Evolutionary conservation across 371 early-diverging fungal genomes (phyloP).

Genomic region (Mucor velutinosus): DNA sequence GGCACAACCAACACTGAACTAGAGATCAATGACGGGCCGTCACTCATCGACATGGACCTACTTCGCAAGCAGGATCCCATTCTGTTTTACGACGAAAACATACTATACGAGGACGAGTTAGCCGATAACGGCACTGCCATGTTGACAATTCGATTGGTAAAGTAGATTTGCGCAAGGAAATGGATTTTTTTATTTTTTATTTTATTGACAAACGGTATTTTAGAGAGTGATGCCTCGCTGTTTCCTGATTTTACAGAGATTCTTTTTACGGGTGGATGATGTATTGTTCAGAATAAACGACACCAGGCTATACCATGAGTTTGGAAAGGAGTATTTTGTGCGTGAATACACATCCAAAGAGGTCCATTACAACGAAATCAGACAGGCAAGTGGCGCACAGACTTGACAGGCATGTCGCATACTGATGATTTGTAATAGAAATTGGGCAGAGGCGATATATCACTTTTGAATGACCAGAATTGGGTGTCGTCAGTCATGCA

Average conservation of each 20-base stretch:
- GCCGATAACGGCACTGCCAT: slow-evolving; percentile 93
- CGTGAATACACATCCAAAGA: slow-evolving; percentile 78
- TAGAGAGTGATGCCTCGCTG: slow-evolving; percentile 93
- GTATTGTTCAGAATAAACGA: slow-evolving; percentile 89
- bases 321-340: slow-evolving; percentile 65
- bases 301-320: slow-evolving; percentile 86
- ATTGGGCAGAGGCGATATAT: slow-evolving; percentile 60
- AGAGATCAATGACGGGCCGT: slow-evolving; percentile 21
- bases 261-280: slow-evolving; percentile 92
- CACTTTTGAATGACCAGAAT: slow-evolving; percentile 72
- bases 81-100: slow-evolving; percentile 86
- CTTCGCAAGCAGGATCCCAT: slow-evolving; percentile 84
- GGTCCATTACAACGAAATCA: slow-evolving; percentile 58
- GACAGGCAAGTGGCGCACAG: slow-evolving; percentile 36
- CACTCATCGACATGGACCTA: slow-evolving; percentile 72
- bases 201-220: neutral
- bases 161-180: slow-evolving; percentile 1
- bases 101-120: slow-evolving; percentile 95
- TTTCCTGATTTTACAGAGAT: slow-evolving; percentile 85
- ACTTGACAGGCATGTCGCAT: neutral
- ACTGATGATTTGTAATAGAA: slow-evolving; percentile 28
- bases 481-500: slow-evolving; percentile 70
- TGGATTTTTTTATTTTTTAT: neutral
- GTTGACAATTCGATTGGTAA: slow-evolving; percentile 79
- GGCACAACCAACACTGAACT: slow-evolving; percentile 53